A percentile compares a stretch with the other conserved stretches of the same genome.
Conservation (phyloP, 1,284 basidiomycete genomes). For the Pterula multifida region DNA sequence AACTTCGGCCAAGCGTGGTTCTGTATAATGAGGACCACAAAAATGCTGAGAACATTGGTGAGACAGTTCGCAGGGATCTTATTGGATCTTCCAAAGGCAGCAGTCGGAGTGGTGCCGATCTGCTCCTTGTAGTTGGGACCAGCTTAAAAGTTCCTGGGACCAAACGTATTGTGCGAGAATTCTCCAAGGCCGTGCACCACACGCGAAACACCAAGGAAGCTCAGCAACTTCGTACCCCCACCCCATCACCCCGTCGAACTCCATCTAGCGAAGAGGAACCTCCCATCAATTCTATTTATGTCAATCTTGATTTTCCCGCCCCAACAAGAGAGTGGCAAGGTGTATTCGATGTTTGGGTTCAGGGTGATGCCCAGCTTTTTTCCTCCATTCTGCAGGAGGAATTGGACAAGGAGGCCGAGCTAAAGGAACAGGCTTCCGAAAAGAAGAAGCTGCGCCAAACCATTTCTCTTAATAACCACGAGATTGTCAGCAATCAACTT, state of each 20-base stretch:
- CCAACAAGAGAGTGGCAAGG: constrained; percentile 83
- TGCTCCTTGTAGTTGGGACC: constrained; percentile 86
- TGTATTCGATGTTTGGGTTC: constrained; percentile 85
- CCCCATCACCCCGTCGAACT: constrained; percentile 28
- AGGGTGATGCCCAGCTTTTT: constrained; percentile 81
- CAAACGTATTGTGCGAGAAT: constrained; percentile 86
- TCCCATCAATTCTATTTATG: constrained; percentile 64
- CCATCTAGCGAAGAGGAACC: constrained; percentile 25
- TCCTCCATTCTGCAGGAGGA: constrained; percentile 46
- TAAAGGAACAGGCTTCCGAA: constrained; percentile 38
- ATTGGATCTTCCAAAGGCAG: constrained; percentile 55
- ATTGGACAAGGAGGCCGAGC: constrained; percentile 35
- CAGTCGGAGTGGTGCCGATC: constrained; percentile 62
- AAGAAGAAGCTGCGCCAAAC: constrained; percentile 35
- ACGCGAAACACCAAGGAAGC: constrained; percentile 25
- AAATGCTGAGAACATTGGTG: constrained; percentile 79
- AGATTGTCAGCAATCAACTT: neutral
- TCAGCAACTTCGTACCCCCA: constrained; percentile 22
- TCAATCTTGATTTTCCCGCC: constrained; percentile 85
- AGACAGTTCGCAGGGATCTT: constrained; percentile 66
- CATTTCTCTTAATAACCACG: neutral
- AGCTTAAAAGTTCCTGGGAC: constrained; percentile 86
- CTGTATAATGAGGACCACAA: constrained; percentile 86
- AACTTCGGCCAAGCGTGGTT: constrained; percentile 79
- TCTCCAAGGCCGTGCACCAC: constrained; percentile 64